Conservation (phyloP, 805 yeast species). For the Lipomyces orientalis region DNA sequence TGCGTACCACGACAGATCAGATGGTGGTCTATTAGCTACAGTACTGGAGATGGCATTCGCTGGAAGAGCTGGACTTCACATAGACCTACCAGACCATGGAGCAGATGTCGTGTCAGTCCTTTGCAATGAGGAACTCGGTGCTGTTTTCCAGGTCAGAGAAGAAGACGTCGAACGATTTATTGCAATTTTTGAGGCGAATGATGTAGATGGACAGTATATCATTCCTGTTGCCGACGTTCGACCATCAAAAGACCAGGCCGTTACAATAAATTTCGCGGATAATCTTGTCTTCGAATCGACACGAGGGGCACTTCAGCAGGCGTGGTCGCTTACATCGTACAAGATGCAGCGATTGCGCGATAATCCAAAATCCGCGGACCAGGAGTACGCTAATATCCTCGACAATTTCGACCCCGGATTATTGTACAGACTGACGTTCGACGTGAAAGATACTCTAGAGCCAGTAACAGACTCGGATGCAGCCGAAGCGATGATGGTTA, state of each 20-base stretch:
- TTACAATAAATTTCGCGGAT: conserved; percentile 28
- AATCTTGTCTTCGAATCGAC: conserved; percentile 28
- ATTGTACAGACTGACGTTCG: conserved; percentile 75
- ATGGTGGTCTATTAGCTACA: conserved; percentile 91
- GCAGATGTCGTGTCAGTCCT: conserved; percentile 60
- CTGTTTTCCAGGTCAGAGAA: conserved; percentile 83
- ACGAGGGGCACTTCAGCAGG: conserved; percentile 57
- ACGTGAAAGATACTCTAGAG: conserved; percentile 40
- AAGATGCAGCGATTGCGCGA: conserved; percentile 91
- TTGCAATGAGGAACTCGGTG: conserved; percentile 94
- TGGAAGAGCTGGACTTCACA: conserved; percentile 80
- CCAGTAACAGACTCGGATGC: conserved; percentile 14
- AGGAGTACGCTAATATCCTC: conserved; percentile 74
- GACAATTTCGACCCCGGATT: conserved; percentile 93
- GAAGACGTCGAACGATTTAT: conserved; percentile 61
- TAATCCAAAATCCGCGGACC: conserved; percentile 87
- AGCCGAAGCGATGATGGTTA: conserved; percentile 25
- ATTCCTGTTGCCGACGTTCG: conserved; percentile 68
- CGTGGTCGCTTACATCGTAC: conserved; percentile 88
- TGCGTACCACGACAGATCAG: conserved; percentile 95
- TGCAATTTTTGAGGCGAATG: conserved; percentile 60
- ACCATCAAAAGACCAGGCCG: conserved; percentile 53
- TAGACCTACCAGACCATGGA: conserved; percentile 47
- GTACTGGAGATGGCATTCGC: conserved; percentile 96
- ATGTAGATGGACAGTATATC: conserved; percentile 61